These are phyloP conservation scores for Penicillium coprophilum DNA, from an alignment of 495 filamentous ascomycete genomes.

Conservation along the genomic window DNA sequence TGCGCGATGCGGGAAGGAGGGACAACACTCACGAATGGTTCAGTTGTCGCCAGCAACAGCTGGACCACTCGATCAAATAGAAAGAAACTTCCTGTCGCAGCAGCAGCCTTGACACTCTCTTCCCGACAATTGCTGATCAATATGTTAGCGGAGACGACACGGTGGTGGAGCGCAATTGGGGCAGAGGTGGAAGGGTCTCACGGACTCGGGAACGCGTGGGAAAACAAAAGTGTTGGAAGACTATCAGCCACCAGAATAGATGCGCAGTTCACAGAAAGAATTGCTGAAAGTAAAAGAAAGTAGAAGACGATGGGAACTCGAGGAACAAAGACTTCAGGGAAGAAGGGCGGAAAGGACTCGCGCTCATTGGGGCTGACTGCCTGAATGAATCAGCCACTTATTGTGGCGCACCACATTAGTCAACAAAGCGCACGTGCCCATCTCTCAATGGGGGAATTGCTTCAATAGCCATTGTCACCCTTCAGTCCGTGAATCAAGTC, in stretches of 20 bases:
- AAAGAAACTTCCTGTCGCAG: not conserved
- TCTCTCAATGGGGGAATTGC: slow-evolving; percentile 13
- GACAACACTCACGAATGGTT: slow-evolving; percentile 10
- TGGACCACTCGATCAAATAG: slow-evolving; percentile 7
- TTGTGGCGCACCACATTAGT: slow-evolving; percentile 23
- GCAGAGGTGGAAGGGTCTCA: slow-evolving; percentile 20
- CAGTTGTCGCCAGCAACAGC: slow-evolving; percentile 16
- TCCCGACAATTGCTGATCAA: slow-evolving; percentile 27
- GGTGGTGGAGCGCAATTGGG: slow-evolving; percentile 29
- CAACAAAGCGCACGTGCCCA: slow-evolving; percentile 27
- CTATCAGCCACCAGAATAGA: not conserved
- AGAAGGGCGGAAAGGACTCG: slow-evolving; percentile 30
- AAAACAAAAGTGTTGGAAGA: slow-evolving; percentile 7
- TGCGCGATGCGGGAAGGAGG: slow-evolving; percentile 13
- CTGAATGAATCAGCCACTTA: slow-evolving; percentile 22
- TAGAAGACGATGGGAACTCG: slow-evolving; percentile 12
- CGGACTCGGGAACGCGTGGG: slow-evolving; percentile 29
- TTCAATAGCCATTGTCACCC: slow-evolving; percentile 15
- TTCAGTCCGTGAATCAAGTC: slow-evolving; percentile 3
- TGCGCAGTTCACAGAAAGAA: slow-evolving; percentile 5
- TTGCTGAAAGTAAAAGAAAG: slow-evolving; percentile 13
- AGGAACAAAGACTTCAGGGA: slow-evolving; percentile 6
- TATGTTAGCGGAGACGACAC: slow-evolving; percentile 16
- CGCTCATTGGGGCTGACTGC: slow-evolving; percentile 16
- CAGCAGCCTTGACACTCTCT: not conserved